A percentile compares a stretch with the other conserved stretches of the same genome.
These are phyloP conservation scores for Pelargonium cotyledonis DNA, from an alignment of 441 rosid species.

Conservation along the genomic window DNA sequence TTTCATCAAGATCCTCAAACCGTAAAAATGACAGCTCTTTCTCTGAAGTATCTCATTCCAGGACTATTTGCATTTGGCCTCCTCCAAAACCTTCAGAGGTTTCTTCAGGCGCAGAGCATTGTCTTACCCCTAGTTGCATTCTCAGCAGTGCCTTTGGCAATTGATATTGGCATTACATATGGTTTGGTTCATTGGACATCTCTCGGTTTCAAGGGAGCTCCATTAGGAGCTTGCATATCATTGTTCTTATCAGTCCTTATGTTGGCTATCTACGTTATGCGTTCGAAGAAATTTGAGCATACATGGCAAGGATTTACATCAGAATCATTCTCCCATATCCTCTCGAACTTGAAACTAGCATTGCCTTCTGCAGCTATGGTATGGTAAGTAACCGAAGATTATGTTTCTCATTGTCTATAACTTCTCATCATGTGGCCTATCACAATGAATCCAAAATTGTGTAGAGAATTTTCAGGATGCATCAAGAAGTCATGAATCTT, in stretches of 20 bases:
- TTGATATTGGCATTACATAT: conserved; percentile 44
- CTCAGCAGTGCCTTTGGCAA: conserved; percentile 36
- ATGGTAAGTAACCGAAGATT: conserved; percentile 36
- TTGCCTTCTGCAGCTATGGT: conserved; percentile 82
- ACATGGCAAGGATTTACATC: conserved; percentile 62
- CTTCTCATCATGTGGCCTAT: too few species aligned
- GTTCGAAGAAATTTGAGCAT: conserved; percentile 36
- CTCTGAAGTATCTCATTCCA: conserved; percentile 56
- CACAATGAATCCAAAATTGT: too few species aligned
- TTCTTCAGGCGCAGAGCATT: conserved; percentile 65
- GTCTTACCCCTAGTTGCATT: conserved; percentile 42
- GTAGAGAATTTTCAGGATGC: too few species aligned
- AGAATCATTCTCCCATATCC: conserved; percentile 35
- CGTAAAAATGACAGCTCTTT: conserved; percentile 42
- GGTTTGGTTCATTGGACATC: conserved; percentile 34
- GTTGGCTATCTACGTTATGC: too few species aligned
- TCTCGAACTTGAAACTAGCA: conserved; percentile 42
- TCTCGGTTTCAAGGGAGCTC: conserved; percentile 58
- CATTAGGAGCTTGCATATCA: conserved; percentile 55
- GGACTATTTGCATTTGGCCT: conserved; percentile 64
- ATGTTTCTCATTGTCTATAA: too few species aligned
- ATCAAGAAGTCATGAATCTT: too few species aligned
- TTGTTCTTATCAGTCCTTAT: too few species aligned
- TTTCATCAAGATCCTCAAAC: conserved; percentile 50
- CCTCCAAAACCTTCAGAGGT: conserved; percentile 57